Evolutionary conservation across 2,329 filamentous ascomycete genomes (phyloP).

Genomic region (Penicillium sp.): DNA sequence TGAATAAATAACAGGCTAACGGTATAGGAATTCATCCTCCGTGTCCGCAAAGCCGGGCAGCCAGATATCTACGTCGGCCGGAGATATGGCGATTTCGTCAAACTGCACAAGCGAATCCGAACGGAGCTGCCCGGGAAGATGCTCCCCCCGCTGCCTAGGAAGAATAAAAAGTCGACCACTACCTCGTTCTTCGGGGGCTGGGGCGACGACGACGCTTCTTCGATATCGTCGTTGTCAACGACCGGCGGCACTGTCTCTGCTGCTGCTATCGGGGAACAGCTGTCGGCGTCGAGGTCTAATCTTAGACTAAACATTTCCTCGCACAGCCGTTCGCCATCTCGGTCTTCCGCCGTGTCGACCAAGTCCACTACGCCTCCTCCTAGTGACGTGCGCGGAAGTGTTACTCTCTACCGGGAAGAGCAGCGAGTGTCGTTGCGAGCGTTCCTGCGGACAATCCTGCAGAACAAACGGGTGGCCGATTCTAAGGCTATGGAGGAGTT

Average conservation of each 20-base stretch:
- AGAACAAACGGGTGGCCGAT: slow-evolving; percentile 77
- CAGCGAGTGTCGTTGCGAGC: slow-evolving; percentile 89
- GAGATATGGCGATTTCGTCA: slow-evolving; percentile 82
- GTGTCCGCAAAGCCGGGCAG: slow-evolving; percentile 74
- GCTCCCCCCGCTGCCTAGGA: slow-evolving; percentile 78
- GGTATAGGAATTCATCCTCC: slow-evolving; percentile 78
- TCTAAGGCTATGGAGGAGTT: slow-evolving; percentile 85
- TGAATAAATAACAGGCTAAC: not conserved
- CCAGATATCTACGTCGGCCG: slow-evolving; percentile 75
- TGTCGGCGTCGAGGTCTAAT: slow-evolving; percentile 9
- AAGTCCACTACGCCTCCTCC: slow-evolving; percentile 27
- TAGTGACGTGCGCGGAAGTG: slow-evolving; percentile 47
- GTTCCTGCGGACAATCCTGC: slow-evolving; percentile 79
- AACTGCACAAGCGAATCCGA: slow-evolving; percentile 72
- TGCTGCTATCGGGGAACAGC: slow-evolving; percentile 25
- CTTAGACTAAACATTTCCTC: slow-evolving; percentile 27
- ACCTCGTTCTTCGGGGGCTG: slow-evolving; percentile 55
- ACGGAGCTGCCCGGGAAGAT: slow-evolving; percentile 88
- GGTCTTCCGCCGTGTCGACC: slow-evolving; percentile 23
- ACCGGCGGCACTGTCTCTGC: slow-evolving; percentile 48
- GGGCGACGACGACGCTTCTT: slow-evolving; percentile 72
- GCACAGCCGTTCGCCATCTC: slow-evolving; percentile 26
- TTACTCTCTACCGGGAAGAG: slow-evolving; percentile 75
- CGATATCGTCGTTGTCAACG: slow-evolving; percentile 75
- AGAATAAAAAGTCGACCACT: slow-evolving; percentile 78